Evolutionary conservation across 2,329 filamentous ascomycete species (phyloP).

Genomic region (Pseudogymnoascus sp.): DNA sequence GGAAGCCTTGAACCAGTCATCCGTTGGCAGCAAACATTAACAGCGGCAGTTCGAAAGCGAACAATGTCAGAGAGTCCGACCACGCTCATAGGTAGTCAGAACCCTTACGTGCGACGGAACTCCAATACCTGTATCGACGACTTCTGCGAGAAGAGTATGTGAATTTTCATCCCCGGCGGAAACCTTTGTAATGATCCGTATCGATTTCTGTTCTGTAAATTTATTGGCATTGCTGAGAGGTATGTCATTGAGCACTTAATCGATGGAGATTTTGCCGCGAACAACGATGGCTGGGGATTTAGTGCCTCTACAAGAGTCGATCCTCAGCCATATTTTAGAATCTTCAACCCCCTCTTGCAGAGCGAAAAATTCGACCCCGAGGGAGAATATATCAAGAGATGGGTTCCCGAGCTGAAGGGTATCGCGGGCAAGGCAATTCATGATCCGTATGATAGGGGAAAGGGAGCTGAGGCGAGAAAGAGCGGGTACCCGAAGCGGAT

Average conservation of each 20-base stretch:
- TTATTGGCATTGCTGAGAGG: conserved; percentile 58
- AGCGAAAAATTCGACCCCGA: conserved; percentile 78
- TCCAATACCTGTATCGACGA: background rate
- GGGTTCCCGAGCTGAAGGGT: conserved; percentile 67
- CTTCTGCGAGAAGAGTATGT: background rate
- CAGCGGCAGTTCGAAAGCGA: too few relatives aligned
- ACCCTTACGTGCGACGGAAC: conserved; percentile 14
- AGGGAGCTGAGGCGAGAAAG: conserved; percentile 50
- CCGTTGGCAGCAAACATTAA: too few relatives aligned
- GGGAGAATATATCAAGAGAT: conserved; percentile 74
- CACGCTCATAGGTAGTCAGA: too few relatives aligned
- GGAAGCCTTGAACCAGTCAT: too few relatives aligned
- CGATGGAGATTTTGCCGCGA: conserved; percentile 32
- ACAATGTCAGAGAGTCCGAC: too few relatives aligned
- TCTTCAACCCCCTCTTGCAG: conserved; percentile 82
- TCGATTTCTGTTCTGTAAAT: too few relatives aligned
- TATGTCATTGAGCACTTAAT: conserved; percentile 70
- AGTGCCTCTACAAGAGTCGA: conserved; percentile 69
- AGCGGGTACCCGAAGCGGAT: conserved; percentile 68
- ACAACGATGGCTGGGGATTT: conserved; percentile 33
- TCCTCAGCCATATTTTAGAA: conserved; percentile 82
- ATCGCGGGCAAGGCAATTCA: conserved; percentile 67
- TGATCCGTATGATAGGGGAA: conserved; percentile 65
- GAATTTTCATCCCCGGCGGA: background rate
- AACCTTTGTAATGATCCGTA: too few relatives aligned